Evolutionary conservation across 2,329 filamentous ascomycete species (phyloP).

Genomic region (Chrysoporthe puriensis): DNA sequence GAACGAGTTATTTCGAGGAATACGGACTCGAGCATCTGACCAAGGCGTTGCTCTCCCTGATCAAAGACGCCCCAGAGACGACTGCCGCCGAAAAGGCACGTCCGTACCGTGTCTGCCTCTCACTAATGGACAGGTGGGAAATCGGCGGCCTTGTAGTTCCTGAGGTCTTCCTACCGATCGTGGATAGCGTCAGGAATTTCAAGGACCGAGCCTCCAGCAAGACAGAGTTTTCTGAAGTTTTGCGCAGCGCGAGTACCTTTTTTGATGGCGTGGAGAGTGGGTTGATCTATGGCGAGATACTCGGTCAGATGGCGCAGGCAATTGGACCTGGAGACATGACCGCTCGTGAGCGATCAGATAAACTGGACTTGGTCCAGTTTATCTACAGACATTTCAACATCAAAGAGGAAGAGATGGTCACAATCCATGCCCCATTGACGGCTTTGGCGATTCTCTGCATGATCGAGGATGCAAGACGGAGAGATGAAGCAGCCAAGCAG

Average conservation of each 20-base stretch:
- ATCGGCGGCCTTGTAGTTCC: slow-evolving; percentile 89
- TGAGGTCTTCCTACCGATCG: slow-evolving; percentile 82
- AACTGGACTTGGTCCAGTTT: slow-evolving; percentile 77
- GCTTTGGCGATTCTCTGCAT: slow-evolving; percentile 66
- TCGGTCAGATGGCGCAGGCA: slow-evolving; percentile 67
- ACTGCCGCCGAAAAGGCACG: slow-evolving; percentile 72
- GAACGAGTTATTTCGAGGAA: slow-evolving; percentile 80
- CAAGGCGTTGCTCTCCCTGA: slow-evolving; percentile 72
- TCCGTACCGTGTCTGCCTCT: slow-evolving; percentile 89
- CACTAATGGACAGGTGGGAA: slow-evolving; percentile 98
- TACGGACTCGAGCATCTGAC: slow-evolving; percentile 77
- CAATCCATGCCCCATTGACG: slow-evolving; percentile 79
- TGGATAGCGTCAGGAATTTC: slow-evolving; percentile 79
- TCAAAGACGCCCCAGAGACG: slow-evolving; percentile 56
- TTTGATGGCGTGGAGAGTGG: slow-evolving; percentile 97
- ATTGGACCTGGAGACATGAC: slow-evolving; percentile 51
- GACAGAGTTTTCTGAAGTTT: slow-evolving; percentile 78
- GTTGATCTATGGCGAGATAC: slow-evolving; percentile 85
- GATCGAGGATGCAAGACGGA: slow-evolving; percentile 57
- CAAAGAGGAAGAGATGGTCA: slow-evolving; percentile 93
- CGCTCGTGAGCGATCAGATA: slow-evolving; percentile 57
- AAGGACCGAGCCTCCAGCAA: slow-evolving; percentile 67
- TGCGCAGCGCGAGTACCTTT: slow-evolving; percentile 91
- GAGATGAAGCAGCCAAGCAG: slow-evolving; percentile 31
- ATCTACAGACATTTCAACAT: slow-evolving; percentile 89